Percentiles rank a stretch among this genome's conserved stretches.
Conservation (phyloP, 1,284 basidiomycete genomes). For the Ustilago shanxiensis region DNA sequence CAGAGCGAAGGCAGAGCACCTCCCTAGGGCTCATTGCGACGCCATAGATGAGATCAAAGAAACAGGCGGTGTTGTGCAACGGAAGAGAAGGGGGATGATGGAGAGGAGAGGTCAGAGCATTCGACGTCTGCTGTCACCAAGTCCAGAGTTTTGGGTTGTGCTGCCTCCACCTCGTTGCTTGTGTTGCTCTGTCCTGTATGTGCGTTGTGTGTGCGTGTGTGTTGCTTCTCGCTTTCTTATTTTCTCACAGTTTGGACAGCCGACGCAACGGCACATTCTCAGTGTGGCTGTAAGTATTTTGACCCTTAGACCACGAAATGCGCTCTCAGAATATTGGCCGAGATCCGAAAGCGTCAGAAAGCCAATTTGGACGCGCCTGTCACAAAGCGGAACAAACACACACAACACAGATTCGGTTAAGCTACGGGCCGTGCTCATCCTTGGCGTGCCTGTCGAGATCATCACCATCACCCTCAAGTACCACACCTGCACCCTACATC, state of each 20-base stretch:
- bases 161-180: too few relatives aligned
- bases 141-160: too few relatives aligned
- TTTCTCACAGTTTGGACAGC: neutral
- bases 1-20: neutral
- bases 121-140: neutral
- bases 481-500: neutral
- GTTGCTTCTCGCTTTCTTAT: neutral
- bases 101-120: neutral
- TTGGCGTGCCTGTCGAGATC: neutral
- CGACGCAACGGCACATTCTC: neutral
- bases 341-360: neutral
- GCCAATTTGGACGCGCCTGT: neutral
- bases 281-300: slow-evolving; percentile 1
- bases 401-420: slow-evolving; percentile 2
- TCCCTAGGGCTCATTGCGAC: neutral
- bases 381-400: neutral
- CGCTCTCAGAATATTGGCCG: neutral
- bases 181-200: too few relatives aligned
- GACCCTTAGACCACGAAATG: neutral
- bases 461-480: neutral
- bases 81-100: neutral
- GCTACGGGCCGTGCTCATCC: neutral
- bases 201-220: neutral
- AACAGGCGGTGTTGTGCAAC: too few relatives aligned
- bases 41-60: neutral